These are phyloP conservation scores for Akanthomyces dipterigenus DNA, from an alignment of 2,329 filamentous ascomycete genomes.

Conservation along the genomic window DNA sequence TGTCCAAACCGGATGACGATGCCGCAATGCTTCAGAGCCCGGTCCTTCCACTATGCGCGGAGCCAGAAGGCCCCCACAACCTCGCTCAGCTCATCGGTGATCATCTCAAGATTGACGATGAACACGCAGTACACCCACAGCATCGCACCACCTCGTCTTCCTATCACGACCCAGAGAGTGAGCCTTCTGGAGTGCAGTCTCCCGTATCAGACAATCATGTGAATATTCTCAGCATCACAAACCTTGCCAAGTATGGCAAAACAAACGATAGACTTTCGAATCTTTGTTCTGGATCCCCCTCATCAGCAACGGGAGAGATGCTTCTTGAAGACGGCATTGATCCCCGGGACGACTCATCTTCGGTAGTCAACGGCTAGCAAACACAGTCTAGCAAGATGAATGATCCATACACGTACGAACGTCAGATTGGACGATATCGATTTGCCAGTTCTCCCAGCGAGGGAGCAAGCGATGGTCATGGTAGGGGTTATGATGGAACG, in stretches of 20 bases:
- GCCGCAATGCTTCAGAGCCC: conserved; percentile 12
- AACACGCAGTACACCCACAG: background rate
- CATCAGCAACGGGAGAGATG: background rate
- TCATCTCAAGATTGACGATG: conserved; percentile 7
- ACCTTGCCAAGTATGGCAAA: conserved; percentile 24
- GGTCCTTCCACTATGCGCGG: background rate
- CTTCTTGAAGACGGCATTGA: conserved; percentile 9
- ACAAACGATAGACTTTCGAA: conserved; percentile 24
- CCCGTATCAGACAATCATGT: conserved; percentile 18
- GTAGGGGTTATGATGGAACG: conserved; percentile 4
- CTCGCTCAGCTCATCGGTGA: conserved; percentile 17
- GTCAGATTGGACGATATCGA: background rate
- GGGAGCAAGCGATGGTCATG: background rate
- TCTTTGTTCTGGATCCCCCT: conserved; percentile 22
- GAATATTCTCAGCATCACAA: conserved; percentile 22
- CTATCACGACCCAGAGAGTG: conserved; percentile 8
- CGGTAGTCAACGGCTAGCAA: conserved; percentile 22
- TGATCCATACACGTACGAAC: background rate
- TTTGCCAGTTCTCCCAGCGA: background rate
- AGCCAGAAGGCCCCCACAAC: conserved; percentile 8
- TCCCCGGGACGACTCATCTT: conserved; percentile 20
- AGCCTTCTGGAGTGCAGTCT: conserved; percentile 21
- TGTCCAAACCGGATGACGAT: conserved; percentile 9
- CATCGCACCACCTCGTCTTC: conserved; percentile 12
- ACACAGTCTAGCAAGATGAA: conserved; percentile 16